phyloP scores from a whole-genome alignment of 2,329 filamentous ascomycete species.

The Sporothrix schenckii region DNA sequence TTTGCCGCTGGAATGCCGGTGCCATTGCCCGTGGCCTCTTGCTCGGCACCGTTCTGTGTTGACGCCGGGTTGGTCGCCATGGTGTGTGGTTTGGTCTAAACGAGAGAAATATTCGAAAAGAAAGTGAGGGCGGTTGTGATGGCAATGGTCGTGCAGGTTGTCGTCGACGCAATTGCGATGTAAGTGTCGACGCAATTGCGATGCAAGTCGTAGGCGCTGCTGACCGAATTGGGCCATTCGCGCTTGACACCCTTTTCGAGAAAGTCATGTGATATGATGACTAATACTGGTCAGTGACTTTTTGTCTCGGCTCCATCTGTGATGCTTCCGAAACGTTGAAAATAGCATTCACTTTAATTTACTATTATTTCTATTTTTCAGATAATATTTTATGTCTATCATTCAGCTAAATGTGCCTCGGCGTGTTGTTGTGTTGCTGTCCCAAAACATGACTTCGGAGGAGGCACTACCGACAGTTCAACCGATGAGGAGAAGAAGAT shows the following conservation, averaged over 20 bases:
- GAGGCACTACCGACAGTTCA: conserved; percentile 24
- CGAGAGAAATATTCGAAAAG: neutral
- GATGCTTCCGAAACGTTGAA: neutral
- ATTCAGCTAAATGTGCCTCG: neutral
- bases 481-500: conserved; percentile 2
- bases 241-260: neutral
- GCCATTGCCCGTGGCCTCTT: conserved; percentile 32
- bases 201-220: neutral
- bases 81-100: neutral
- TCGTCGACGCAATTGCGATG: conserved; percentile 16
- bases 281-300: neutral
- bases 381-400: neutral
- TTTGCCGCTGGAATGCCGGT: conserved; percentile 20
- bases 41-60: conserved; percentile 22
- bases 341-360: neutral
- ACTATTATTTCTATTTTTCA: neutral
- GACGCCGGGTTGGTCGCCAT: conserved; percentile 33
- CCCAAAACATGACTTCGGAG: conserved; percentile 23
- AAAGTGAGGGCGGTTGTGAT: neutral
- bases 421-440: neutral
- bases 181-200: too few species aligned
- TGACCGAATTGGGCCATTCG: conserved; percentile 23
- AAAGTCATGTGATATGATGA: conserved; percentile 25
- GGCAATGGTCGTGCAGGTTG: neutral
- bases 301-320: neutral